Evolutionary conservation across 108 stramenopile genomes (phyloP).

Genomic region (Nitzschia sp.): DNA sequence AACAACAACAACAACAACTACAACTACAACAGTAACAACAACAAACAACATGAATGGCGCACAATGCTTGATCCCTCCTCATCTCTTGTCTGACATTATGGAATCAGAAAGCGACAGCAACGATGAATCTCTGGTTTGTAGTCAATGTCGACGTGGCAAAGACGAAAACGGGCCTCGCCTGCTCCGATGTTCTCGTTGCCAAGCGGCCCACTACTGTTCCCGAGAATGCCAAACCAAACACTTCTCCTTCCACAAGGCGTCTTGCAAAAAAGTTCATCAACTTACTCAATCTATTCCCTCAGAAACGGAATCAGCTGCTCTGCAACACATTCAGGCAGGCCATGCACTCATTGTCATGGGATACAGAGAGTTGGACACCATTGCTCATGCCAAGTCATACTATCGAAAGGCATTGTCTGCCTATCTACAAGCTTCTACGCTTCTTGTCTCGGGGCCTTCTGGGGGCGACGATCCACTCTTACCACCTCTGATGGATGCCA

Average conservation of each 20-base stretch:
- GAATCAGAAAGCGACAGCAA: no score
- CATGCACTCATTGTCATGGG: conserved; percentile 3
- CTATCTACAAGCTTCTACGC: background rate
- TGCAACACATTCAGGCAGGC: background rate
- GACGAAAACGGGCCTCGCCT: background rate
- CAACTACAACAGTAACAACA: no score
- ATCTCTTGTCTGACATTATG: no score
- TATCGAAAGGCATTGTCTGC: conserved; percentile 4
- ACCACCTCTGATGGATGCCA: no score
- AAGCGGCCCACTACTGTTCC: conserved; percentile 16
- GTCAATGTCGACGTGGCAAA: no score
- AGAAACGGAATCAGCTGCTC: background rate
- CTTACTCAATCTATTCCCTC: background rate
- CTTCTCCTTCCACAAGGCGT: conserved; percentile 7
- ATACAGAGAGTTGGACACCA: conserved; percentile 16
- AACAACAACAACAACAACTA: no score
- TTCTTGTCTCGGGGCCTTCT: background rate
- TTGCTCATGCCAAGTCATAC: conserved; percentile 3
- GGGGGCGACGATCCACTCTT: no score
- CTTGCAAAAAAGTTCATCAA: background rate
- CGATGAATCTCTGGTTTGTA: no score
- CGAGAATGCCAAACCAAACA: conserved; percentile 14
- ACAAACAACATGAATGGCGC: no score
- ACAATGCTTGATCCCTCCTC: no score
- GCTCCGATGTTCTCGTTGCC: conserved; percentile 14